phyloP scores from a whole-genome alignment of 192 early-diverging fungal species.

The Haplosporangium gracile region DNA sequence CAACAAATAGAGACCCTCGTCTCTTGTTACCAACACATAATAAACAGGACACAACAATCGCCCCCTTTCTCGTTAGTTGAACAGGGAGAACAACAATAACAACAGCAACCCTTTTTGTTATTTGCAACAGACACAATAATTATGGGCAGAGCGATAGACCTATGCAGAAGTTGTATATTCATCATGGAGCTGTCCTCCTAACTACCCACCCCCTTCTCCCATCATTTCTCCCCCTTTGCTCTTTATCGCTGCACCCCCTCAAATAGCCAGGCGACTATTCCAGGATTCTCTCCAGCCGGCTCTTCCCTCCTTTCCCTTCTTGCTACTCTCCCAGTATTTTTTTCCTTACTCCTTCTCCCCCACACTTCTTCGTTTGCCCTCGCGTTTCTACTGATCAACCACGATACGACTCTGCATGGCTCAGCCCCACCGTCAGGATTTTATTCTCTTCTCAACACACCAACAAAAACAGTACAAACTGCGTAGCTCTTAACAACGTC shows the following conservation, averaged over 20 bases:
- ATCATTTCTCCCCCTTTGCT: background rate
- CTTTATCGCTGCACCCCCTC: background rate
- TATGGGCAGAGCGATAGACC: background rate
- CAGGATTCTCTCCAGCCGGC: background rate
- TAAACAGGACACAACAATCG: no score
- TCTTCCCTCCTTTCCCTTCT: background rate
- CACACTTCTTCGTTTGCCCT: background rate
- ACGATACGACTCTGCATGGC: background rate
- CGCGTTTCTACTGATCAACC: background rate
- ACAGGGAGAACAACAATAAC: no score
- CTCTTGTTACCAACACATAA: no score
- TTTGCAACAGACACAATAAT: no score
- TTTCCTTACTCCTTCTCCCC: background rate
- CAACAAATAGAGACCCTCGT: no score
- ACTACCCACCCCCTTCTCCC: background rate
- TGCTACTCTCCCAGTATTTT: background rate
- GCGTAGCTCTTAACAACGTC: conserved; percentile 2
- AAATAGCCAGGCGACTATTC: conserved; percentile 19
- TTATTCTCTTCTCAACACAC: conserved; percentile 16
- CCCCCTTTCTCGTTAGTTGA: no score
- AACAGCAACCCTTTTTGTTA: no score
- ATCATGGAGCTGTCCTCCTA: background rate
- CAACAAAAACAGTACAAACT: conserved; percentile 45
- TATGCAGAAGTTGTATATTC: background rate
- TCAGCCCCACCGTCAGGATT: background rate